phyloP scores from a whole-genome alignment of 2,329 filamentous ascomycete species.

The Fusarium praegraminearum region DNA sequence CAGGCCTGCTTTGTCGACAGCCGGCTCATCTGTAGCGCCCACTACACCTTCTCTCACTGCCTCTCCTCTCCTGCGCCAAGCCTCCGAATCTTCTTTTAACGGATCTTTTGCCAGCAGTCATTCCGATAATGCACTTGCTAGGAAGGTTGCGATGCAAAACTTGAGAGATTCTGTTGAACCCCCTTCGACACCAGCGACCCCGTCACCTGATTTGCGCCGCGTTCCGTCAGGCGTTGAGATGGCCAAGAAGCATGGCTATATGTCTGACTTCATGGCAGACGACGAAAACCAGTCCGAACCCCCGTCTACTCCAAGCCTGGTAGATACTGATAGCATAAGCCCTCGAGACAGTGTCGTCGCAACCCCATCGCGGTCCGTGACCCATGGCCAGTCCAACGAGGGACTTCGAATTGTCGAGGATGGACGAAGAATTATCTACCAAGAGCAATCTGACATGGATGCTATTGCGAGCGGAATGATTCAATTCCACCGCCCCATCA shows the following conservation, averaged over 20 bases:
- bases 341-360: conserved; percentile 47
- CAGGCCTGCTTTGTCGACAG: conserved; percentile 23
- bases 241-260: conserved; percentile 47
- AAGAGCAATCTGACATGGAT: conserved; percentile 45
- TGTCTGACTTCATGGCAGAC: conserved; percentile 47
- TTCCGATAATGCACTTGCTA: conserved; percentile 42
- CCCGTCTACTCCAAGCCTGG: conserved; percentile 49
- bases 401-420: conserved; percentile 47
- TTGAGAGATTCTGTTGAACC: conserved; percentile 37
- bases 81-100: conserved; percentile 39
- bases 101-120: conserved; percentile 41
- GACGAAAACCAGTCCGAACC: conserved; percentile 49
- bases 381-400: conserved; percentile 46
- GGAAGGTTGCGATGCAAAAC: conserved; percentile 41
- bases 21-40: conserved; percentile 26
- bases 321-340: conserved; percentile 50
- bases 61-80: conserved; percentile 27
- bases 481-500: conserved; percentile 41
- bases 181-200: conserved; percentile 31
- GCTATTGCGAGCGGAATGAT: conserved; percentile 41
- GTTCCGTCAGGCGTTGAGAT: conserved; percentile 47
- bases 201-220: conserved; percentile 36
- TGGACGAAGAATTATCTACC: conserved; percentile 46
- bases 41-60: conserved; percentile 29
- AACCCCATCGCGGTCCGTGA: conserved; percentile 41